Evolutionary conservation across 2,329 filamentous ascomycete species (phyloP).

Genomic region (Ophiostoma fasciatum): DNA sequence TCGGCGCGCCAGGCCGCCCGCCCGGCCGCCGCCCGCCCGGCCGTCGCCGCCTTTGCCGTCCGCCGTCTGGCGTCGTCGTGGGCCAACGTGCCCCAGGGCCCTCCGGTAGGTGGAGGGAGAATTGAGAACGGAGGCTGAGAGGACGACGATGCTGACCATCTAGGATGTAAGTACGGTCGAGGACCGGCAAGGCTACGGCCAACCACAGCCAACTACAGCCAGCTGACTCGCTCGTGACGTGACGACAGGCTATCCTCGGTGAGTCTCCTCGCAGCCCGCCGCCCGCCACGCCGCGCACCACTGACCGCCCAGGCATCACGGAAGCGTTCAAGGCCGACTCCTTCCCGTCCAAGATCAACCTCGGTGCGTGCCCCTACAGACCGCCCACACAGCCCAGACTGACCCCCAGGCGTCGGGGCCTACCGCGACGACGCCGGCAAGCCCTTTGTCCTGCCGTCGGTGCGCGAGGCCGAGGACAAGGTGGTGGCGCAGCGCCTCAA

Average conservation of each 20-base stretch:
- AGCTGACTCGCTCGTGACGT: no score
- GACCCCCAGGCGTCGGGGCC: conserved; percentile 67
- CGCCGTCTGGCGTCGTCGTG: conserved; percentile 61
- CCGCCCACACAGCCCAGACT: no score
- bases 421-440: conserved; percentile 98
- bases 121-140: not conserved
- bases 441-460: conserved; percentile 92
- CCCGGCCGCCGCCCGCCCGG: conserved; percentile 22
- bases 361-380: conserved; percentile 43
- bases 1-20: conserved; percentile 32
- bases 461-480: conserved; percentile 77
- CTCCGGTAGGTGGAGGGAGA: conserved; percentile 69
- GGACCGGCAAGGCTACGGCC: no score
- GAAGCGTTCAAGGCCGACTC: conserved; percentile 97
- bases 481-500: conserved; percentile 64
- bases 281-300: not conserved
- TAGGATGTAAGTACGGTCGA: no score
- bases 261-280: conserved; percentile 4
- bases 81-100: conserved; percentile 83
- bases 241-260: conserved; percentile 10
- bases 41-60: conserved; percentile 23
- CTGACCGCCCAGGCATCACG: conserved; percentile 54
- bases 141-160: no score
- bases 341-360: conserved; percentile 93
- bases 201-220: no score